A percentile compares a stretch with the other conserved stretches of the same genome.
Conservation (phyloP, 129 eudicot genomes). For the Chrysanthemum seticuspe region DNA sequence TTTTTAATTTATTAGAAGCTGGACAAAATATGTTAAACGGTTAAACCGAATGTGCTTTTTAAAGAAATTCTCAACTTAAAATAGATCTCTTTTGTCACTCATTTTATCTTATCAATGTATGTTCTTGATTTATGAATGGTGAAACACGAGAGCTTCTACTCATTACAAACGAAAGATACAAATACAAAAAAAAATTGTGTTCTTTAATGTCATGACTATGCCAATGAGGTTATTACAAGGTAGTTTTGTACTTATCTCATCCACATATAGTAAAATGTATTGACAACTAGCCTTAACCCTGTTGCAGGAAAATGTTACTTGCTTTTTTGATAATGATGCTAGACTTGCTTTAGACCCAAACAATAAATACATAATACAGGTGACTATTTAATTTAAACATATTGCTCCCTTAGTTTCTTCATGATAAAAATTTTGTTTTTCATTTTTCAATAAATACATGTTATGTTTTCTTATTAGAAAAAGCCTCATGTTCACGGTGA, state of each 20-base stretch:
- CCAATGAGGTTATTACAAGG: no score
- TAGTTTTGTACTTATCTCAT: not conserved
- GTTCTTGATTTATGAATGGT: no score
- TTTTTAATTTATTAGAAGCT: no score
- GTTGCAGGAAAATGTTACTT: slow-evolving; percentile 92
- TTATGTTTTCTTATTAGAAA: slow-evolving; percentile 49
- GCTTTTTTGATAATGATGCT: slow-evolving; percentile 95
- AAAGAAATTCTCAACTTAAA: no score
- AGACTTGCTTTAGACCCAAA: slow-evolving; percentile 78
- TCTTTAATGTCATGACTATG: no score
- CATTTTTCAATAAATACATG: not conserved
- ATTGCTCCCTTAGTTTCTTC: not conserved
- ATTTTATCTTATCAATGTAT: no score
- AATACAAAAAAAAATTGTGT: no score
- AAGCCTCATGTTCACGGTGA: slow-evolving; percentile 99
- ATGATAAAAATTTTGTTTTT: not conserved
- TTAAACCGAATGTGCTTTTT: no score
- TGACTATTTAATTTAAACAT: slow-evolving; percentile 9
- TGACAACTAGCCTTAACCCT: slow-evolving; percentile 10
- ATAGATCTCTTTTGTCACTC: no score
- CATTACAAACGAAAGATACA: no score
- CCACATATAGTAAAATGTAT: not conserved
- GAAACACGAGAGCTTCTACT: no score
- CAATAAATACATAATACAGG: slow-evolving; percentile 85
- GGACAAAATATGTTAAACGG: no score